These are phyloP conservation scores for Citrus maxima DNA, from an alignment of 345 rosid genomes.

Conservation along the genomic window DNA sequence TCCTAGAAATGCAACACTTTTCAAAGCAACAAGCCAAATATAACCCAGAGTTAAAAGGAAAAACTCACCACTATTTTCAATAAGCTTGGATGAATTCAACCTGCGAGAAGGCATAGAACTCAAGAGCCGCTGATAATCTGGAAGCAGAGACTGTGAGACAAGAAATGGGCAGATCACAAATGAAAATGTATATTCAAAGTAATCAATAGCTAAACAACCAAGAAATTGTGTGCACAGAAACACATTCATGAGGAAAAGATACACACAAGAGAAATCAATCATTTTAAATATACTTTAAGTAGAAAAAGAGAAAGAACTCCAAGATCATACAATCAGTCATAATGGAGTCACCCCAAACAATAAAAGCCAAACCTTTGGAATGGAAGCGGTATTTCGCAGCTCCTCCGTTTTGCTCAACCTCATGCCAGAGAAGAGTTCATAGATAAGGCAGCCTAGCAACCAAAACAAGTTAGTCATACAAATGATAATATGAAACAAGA, in stretches of 20 bases:
- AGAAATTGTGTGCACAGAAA: neutral
- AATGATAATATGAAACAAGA: neutral
- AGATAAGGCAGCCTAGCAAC: slow-evolving; percentile 78
- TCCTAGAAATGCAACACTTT: neutral
- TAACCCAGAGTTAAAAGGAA: slow-evolving; percentile 2
- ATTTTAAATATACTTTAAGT: neutral
- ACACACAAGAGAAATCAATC: neutral
- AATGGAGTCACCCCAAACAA: neutral
- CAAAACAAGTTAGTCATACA: slow-evolving; percentile 1
- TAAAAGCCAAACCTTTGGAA: slow-evolving; percentile 70
- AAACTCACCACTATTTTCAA: slow-evolving; percentile 87
- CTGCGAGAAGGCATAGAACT: slow-evolving; percentile 99
- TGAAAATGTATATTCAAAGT: slow-evolving; percentile 35
- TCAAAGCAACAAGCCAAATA: neutral
- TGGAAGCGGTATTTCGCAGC: slow-evolving; percentile 85
- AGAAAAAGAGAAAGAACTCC: neutral
- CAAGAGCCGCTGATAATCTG: slow-evolving; percentile 98
- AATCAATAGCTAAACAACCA: slow-evolving; percentile 17
- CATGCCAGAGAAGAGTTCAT: slow-evolving; percentile 85
- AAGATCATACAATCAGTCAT: neutral
- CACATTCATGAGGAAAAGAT: neutral
- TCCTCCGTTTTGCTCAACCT: slow-evolving; percentile 94
- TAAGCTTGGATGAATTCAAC: slow-evolving; percentile 87
- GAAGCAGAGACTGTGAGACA: slow-evolving; percentile 93
- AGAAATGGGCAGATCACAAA: slow-evolving; percentile 39